A percentile compares a stretch with the other conserved stretches of the same genome.
Conservation (phyloP, 2,329 filamentous ascomycete species). For the Esteya vermicola region DNA sequence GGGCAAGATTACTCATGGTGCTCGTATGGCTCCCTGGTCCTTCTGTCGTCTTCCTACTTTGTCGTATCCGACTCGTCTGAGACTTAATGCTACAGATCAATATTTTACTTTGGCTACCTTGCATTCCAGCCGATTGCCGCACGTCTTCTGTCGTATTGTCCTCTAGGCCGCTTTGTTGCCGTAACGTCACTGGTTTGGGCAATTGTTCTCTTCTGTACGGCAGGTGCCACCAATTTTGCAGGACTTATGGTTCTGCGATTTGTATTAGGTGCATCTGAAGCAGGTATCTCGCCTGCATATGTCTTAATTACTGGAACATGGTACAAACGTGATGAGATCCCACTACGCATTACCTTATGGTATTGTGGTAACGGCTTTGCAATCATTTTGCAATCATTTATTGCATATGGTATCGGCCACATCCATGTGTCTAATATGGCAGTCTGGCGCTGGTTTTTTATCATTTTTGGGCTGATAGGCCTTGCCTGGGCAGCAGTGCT, state of each 20-base stretch:
- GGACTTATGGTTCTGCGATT: slow-evolving; percentile 30
- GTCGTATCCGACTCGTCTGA: neutral
- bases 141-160: slow-evolving; percentile 35
- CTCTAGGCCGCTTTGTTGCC: slow-evolving; percentile 37
- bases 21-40: slow-evolving; percentile 15
- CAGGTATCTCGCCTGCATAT: slow-evolving; percentile 34
- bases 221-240: slow-evolving; percentile 31
- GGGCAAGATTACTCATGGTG: slow-evolving; percentile 7
- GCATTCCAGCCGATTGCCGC: slow-evolving; percentile 42
- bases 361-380: slow-evolving; percentile 41
- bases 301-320: slow-evolving; percentile 40
- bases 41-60: neutral
- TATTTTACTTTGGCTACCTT: slow-evolving; percentile 46
- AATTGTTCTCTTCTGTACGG: slow-evolving; percentile 31
- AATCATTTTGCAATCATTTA: slow-evolving; percentile 38
- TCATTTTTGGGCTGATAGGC: slow-evolving; percentile 35
- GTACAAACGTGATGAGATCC: slow-evolving; percentile 37
- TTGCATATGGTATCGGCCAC: slow-evolving; percentile 36
- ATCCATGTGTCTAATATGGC: slow-evolving; percentile 27
- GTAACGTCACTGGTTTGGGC: slow-evolving; percentile 41
- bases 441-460: slow-evolving; percentile 28
- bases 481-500: slow-evolving; percentile 35
- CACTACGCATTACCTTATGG: slow-evolving; percentile 34
- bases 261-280: slow-evolving; percentile 31
- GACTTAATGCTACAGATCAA: slow-evolving; percentile 20